Conservation (phyloP, 2,329 filamentous ascomycete species). For the Lachnellula cervina region DNA sequence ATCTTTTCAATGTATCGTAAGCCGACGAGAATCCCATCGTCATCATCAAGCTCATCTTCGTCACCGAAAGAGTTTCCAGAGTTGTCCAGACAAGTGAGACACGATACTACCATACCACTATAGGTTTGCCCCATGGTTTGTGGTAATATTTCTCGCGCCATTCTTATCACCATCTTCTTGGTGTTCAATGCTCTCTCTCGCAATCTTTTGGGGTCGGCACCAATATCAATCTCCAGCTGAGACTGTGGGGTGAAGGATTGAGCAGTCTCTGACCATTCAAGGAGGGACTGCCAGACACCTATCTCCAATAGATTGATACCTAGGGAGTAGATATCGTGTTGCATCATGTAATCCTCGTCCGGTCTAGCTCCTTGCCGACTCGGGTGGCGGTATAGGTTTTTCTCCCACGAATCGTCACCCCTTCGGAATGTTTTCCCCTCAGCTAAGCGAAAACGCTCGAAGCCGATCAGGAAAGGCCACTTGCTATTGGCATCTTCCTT, state of each 20-base stretch:
- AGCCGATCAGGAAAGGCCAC: conserved; percentile 12
- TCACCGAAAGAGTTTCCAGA: conserved; percentile 14
- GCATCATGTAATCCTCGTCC: conserved; percentile 17
- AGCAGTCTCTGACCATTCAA: neutral
- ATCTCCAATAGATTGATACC: conserved; percentile 20
- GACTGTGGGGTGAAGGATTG: neutral
- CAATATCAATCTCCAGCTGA: neutral
- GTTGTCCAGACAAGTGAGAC: conserved; percentile 18
- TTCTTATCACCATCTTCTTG: too few species aligned
- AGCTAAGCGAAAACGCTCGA: conserved; percentile 10
- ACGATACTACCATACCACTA: conserved; percentile 8
- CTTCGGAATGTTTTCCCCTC: conserved; percentile 6
- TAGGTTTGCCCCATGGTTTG: conserved; percentile 11
- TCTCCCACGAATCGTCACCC: conserved; percentile 14
- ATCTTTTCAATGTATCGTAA: conserved; percentile 23
- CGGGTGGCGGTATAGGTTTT: conserved; percentile 20
- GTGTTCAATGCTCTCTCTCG: too few species aligned
- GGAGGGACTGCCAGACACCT: conserved; percentile 16
- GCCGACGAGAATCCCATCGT: conserved; percentile 19
- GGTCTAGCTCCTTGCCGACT: conserved; percentile 11
- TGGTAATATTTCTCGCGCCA: neutral
- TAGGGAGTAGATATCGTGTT: conserved; percentile 23
- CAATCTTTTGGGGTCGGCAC: too few species aligned
- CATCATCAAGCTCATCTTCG: conserved; percentile 13
- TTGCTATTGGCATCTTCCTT: too few species aligned